Percentiles rank a stretch among this genome's conserved stretches.
Evolutionary conservation across 192 early-diverging fungal genomes (phyloP).

Genomic region (Anaeromyces robustus): DNA sequence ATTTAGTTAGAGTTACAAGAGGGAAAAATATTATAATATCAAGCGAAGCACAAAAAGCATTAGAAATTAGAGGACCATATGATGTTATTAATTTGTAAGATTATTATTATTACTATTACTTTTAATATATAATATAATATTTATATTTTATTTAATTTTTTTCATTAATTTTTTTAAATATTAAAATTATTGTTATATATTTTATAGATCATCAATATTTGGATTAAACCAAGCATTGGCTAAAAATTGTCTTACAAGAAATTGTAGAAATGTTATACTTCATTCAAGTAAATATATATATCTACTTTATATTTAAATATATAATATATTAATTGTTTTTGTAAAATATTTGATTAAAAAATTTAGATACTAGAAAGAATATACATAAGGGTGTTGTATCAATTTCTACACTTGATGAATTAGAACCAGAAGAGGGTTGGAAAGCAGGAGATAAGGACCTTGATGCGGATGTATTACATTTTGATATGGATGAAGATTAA

Average conservation of each 20-base stretch:
- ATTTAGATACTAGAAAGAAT: neutral
- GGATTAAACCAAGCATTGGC: slow-evolving; percentile 37
- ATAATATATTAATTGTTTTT: too few relatives aligned
- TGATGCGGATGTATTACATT: neutral
- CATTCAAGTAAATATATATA: slow-evolving; percentile 31
- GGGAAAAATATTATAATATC: slow-evolving; percentile 66
- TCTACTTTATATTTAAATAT: too few relatives aligned
- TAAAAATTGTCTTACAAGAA: slow-evolving; percentile 32
- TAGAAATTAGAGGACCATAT: slow-evolving; percentile 57
- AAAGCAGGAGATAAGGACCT: slow-evolving; percentile 11
- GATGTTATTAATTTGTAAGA: slow-evolving; percentile 68
- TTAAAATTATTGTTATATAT: too few relatives aligned
- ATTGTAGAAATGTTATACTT: slow-evolving; percentile 29
- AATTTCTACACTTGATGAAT: slow-evolving; percentile 2
- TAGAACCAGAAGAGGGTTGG: slow-evolving; percentile 21
- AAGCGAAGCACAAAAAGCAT: slow-evolving; percentile 45
- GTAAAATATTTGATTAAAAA: too few relatives aligned
- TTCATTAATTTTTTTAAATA: too few relatives aligned
- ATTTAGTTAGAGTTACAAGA: slow-evolving; percentile 47
- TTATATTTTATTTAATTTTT: too few relatives aligned
- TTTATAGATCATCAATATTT: slow-evolving; percentile 33
- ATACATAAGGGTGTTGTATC: neutral
- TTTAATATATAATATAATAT: neutral
- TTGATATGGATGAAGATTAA: neutral
- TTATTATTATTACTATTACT: neutral